Evolutionary conservation across 2,329 filamentous ascomycete species (phyloP).

Genomic region (Sporothrix inflata): DNA sequence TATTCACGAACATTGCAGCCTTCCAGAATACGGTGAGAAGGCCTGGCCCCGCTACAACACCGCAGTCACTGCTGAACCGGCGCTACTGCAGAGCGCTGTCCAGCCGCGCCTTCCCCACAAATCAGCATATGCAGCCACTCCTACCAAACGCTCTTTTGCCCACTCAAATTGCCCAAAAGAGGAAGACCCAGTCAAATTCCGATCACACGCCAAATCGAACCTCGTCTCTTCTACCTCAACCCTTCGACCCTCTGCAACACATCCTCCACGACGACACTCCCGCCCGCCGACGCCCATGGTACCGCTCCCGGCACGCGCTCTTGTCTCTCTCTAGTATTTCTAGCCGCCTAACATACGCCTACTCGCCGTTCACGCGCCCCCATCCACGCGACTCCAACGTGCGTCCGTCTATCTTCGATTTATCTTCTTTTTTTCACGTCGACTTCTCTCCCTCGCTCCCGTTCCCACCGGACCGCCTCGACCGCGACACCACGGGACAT

Average conservation of each 20-base stretch:
- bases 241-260: background rate
- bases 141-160: constrained; percentile 5
- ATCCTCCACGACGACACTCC: background rate
- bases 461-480: background rate
- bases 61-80: background rate
- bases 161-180: background rate
- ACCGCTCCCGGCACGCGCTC: background rate
- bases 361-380: too few species aligned
- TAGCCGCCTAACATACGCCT: background rate
- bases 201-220: constrained; percentile 19
- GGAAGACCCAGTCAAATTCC: constrained; percentile 10
- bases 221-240: background rate
- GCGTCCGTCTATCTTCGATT: background rate
- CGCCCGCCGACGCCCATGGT: background rate
- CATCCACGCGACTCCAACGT: background rate
- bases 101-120: constrained; percentile 22
- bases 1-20: too few species aligned
- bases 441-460: background rate
- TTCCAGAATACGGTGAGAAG: background rate
- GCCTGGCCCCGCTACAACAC: background rate
- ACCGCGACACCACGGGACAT: background rate
- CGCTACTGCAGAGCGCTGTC: background rate
- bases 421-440: background rate
- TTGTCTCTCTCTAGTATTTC: background rate
- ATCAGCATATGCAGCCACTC: background rate